Conservation (phyloP, 1,284 basidiomycete genomes). For the Inonotus hispidus region DNA sequence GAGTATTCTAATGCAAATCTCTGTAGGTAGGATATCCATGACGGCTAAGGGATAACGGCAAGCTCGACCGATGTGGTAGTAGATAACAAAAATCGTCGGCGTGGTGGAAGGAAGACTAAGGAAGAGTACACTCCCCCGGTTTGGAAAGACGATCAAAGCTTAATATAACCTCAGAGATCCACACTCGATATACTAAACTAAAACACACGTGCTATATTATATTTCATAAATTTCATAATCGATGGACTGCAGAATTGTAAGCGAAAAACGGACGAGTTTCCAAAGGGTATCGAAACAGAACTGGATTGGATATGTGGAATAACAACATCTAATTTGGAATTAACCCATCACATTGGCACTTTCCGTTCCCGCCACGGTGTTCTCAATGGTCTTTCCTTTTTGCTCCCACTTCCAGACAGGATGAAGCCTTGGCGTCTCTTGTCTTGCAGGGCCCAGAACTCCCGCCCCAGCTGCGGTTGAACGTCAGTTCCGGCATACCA, state of each 20-base stretch:
- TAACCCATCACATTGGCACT: not conserved
- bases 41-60: constrained; percentile 1
- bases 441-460: not conserved
- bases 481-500: not conserved
- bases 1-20: constrained; percentile 19
- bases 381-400: not conserved
- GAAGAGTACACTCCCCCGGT: not conserved
- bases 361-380: not conserved
- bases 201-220: too few relatives aligned
- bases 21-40: constrained; percentile 23
- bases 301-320: too few relatives aligned
- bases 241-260: too few relatives aligned
- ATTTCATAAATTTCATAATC: too few relatives aligned
- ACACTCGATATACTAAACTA: too few relatives aligned
- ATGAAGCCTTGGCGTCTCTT: constrained; percentile 9
- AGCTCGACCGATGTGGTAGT: constrained; percentile 29
- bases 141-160: not conserved
- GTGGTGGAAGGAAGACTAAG: too few relatives aligned
- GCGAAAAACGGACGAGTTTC: too few relatives aligned
- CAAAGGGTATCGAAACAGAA: too few relatives aligned
- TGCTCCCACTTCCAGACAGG: constrained; percentile 19
- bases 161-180: not conserved
- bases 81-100: constrained; percentile 20
- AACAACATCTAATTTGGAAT: not conserved
- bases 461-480: not conserved